Percentiles rank a stretch among this genome's conserved stretches.
phyloP scores from a whole-genome alignment of 768 basidiomycete species.

The Lanmaoa pseudosensibilis region DNA sequence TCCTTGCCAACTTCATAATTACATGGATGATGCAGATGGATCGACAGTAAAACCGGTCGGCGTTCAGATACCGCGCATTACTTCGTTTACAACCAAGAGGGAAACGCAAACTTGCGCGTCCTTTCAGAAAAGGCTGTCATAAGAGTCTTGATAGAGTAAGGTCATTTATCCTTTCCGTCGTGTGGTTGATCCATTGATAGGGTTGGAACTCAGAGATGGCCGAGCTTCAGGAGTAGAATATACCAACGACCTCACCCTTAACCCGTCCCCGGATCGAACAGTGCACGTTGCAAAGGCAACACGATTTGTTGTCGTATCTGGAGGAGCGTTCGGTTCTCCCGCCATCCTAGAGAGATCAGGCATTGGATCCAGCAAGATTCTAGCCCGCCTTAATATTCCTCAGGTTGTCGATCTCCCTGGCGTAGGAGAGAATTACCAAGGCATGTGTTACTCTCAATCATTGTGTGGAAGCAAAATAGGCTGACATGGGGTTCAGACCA shows the following conservation, averaged over 20 bases:
- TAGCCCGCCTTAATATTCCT: slow-evolving; percentile 48
- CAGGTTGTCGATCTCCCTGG: slow-evolving; percentile 65
- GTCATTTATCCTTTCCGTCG: neutral
- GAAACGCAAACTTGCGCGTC: slow-evolving; percentile 44
- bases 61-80: slow-evolving; percentile 57
- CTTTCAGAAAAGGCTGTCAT: slow-evolving; percentile 43
- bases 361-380: slow-evolving; percentile 54
- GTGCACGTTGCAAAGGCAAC: slow-evolving; percentile 36
- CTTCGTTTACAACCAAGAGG: slow-evolving; percentile 49
- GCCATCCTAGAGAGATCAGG: slow-evolving; percentile 63
- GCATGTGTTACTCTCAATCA: slow-evolving; percentile 26
- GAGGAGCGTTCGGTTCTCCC: slow-evolving; percentile 57
- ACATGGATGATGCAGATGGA: slow-evolving; percentile 42
- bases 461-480: neutral
- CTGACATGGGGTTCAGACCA: slow-evolving; percentile 28
- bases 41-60: slow-evolving; percentile 48
- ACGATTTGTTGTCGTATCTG: slow-evolving; percentile 48
- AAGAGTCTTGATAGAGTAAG: slow-evolving; percentile 51
- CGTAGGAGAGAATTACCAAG: slow-evolving; percentile 69
- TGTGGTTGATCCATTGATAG: neutral
- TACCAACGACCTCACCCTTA: slow-evolving; percentile 31
- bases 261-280: slow-evolving; percentile 25
- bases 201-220: slow-evolving; percentile 19
- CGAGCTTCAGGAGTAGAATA: slow-evolving; percentile 53
- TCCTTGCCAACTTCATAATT: neutral